These are phyloP conservation scores for Lecanosticta acicola DNA, from an alignment of 2,329 filamentous ascomycete genomes.

Conservation along the genomic window DNA sequence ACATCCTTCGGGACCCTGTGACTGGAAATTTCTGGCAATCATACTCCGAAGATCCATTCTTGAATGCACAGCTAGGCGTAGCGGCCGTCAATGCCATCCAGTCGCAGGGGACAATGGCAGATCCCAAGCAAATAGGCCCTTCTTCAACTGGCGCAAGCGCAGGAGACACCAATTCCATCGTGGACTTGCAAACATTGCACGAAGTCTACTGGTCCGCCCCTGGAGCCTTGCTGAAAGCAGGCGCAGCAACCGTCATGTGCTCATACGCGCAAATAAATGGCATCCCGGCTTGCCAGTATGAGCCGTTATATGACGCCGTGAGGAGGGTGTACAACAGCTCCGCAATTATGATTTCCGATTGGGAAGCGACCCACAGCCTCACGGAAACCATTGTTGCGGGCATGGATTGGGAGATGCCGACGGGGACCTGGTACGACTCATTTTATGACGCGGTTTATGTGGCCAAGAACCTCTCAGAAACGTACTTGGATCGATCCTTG, in stretches of 20 bases:
- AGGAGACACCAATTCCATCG: background rate
- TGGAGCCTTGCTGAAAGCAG: background rate
- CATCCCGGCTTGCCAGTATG: background rate
- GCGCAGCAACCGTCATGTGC: background rate
- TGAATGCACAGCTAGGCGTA: background rate
- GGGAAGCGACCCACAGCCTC: background rate
- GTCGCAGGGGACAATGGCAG: background rate
- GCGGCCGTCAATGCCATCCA: background rate
- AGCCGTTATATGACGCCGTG: background rate
- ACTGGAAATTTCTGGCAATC: background rate
- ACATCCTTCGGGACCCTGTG: background rate
- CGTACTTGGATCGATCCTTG: background rate
- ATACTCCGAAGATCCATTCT: background rate
- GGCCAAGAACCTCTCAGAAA: background rate
- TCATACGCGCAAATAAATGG: background rate
- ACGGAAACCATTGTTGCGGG: background rate
- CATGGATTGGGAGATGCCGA: background rate
- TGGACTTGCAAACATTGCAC: background rate
- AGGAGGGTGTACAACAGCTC: background rate
- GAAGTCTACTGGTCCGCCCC: background rate
- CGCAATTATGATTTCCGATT: background rate
- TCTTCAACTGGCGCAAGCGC: background rate
- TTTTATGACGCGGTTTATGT: background rate
- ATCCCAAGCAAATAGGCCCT: background rate
- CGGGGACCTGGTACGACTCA: background rate